Percentiles rank a stretch among this genome's conserved stretches.
These are phyloP conservation scores for Phytophthora hibernalis DNA, from an alignment of 352 stramenopile species.

Conservation along the genomic window DNA sequence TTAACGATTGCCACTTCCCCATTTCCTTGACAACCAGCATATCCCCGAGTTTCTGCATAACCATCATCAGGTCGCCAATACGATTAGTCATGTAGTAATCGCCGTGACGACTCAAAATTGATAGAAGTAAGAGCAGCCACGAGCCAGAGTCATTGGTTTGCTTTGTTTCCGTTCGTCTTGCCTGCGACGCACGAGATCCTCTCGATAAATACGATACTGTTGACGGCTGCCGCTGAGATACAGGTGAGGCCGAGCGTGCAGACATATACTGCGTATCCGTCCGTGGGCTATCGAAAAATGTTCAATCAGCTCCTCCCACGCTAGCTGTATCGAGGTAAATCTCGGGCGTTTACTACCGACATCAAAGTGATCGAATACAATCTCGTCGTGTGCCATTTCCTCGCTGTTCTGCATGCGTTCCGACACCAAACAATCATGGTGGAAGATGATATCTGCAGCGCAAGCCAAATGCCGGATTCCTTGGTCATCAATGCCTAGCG, in stretches of 20 bases:
- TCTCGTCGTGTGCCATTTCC: slow-evolving; percentile 21
- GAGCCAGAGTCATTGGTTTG: slow-evolving; percentile 44
- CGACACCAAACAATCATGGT: slow-evolving; percentile 61
- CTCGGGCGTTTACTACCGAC: slow-evolving; percentile 40
- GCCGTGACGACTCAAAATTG: slow-evolving; percentile 54
- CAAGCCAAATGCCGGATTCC: slow-evolving; percentile 56
- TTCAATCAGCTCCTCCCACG: slow-evolving; percentile 58
- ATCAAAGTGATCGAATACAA: slow-evolving; percentile 22
- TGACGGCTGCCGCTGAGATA: slow-evolving; percentile 30
- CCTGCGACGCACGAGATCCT: slow-evolving; percentile 23
- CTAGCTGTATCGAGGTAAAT: slow-evolving; percentile 34
- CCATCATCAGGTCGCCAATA: slow-evolving; percentile 65
- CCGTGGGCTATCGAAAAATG: slow-evolving; percentile 42
- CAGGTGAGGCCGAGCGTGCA: slow-evolving; percentile 27
- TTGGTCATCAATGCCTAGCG: slow-evolving; percentile 53
- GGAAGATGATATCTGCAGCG: slow-evolving; percentile 58
- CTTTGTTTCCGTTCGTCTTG: slow-evolving; percentile 31
- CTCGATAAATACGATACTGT: slow-evolving; percentile 40
- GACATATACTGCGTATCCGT: slow-evolving; percentile 33
- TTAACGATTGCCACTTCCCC: slow-evolving; percentile 55
- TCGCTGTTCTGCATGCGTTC: slow-evolving; percentile 25
- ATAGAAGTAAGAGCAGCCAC: slow-evolving; percentile 58
- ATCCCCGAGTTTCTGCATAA: slow-evolving; percentile 54
- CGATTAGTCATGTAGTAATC: slow-evolving; percentile 62
- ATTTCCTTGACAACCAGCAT: slow-evolving; percentile 59